Evolutionary conservation across 2,329 filamentous ascomycete species (phyloP), one percentile per base, ranked within the genome.

Genomic region (Apiospora koreana): DNA sequence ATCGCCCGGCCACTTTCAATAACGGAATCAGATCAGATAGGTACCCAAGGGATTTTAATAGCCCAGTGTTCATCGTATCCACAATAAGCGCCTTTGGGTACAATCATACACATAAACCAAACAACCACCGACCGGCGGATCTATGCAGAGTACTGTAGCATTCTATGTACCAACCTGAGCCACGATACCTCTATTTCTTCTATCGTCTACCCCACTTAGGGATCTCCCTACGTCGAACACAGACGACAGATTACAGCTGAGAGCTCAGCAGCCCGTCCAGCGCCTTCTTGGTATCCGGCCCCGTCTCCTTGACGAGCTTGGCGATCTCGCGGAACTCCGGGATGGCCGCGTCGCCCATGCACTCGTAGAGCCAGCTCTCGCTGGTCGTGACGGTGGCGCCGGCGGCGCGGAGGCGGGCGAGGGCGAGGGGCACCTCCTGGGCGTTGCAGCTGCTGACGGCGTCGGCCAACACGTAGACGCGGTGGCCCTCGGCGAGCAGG

Each of bases 321-420:
- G 93, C 91, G 65, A 98, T 86, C 31, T 85, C 85, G 82, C 88
- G 92, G 79, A 98, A 98, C 81, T 91, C 89, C 0, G 86, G 82
- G 76, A 91, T 89, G 16, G 83, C 86, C 8, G 95, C 94, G 83
- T 98, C 95, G 23, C 93, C 94, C 84, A 98, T 88, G 76, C 90
- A 90, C 85, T 98, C 95, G 82, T 97, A 98, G 78, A 98, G 83
- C 83, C 93, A 92, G 81, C 93, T 93, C 88, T 98, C 95, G 80
- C 93, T 96, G 31, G 92, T 94, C 23, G 94, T 97, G 42, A 98
- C 90, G 3, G 89, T 83, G 45, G 91, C 93, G 0, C 95, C 95
- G 74, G 92, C 94, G 74, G 87, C 86, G 75, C 94, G 85, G 82
- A 98, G 79, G 72, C 95, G 83, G 28, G 89, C 91, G 71, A 98